A percentile compares a stretch with the other conserved stretches of the same genome.
phyloP scores from a whole-genome alignment of 2,329 filamentous ascomycete species.

The Fusarium euwallaceae region DNA sequence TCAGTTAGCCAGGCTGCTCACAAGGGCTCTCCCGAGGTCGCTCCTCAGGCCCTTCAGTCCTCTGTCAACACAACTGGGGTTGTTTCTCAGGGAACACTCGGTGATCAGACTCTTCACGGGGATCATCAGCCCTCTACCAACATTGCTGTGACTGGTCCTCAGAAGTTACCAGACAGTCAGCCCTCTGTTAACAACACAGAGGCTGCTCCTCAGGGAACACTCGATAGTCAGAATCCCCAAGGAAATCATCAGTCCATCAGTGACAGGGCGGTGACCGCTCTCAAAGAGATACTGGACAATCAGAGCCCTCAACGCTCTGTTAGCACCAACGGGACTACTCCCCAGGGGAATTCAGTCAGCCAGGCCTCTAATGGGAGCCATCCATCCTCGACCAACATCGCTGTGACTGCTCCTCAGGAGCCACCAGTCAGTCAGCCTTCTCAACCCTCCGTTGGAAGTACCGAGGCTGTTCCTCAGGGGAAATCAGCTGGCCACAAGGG shows the following conservation, averaged over 20 bases:
- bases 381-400: not conserved
- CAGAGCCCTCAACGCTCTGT: not conserved
- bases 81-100: not conserved
- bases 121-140: not conserved
- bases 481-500: not conserved
- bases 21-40: not conserved
- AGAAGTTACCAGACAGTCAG: not conserved
- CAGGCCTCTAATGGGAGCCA: not conserved
- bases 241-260: not conserved
- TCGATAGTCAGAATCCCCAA: not conserved
- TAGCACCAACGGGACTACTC: not conserved
- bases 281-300: not conserved
- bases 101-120: not conserved
- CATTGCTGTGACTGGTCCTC: not conserved
- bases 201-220: not conserved
- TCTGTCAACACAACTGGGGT: not conserved
- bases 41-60: not conserved
- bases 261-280: not conserved
- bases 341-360: not conserved
- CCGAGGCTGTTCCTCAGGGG: not conserved
- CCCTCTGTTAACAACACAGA: not conserved
- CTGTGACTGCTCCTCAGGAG: not conserved
- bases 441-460: not conserved
- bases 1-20: not conserved
- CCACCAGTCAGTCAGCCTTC: not conserved